phyloP scores from a whole-genome alignment of 257 asterid genomes.

The Cinchona pubescens region DNA sequence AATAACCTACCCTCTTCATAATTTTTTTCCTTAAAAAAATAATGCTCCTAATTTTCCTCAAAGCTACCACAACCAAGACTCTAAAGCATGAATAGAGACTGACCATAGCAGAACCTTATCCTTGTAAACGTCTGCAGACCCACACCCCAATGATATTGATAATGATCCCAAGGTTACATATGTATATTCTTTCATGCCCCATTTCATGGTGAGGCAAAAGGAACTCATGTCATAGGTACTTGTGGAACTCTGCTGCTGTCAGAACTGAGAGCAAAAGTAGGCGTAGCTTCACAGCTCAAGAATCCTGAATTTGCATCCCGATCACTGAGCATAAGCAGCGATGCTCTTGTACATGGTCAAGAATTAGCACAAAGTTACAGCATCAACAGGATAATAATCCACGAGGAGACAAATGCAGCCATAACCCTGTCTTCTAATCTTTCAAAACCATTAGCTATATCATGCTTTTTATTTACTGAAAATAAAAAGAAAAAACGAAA shows the following conservation, averaged over 20 bases:
- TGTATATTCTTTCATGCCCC: background rate
- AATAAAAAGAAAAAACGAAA: background rate
- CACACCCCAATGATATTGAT: background rate
- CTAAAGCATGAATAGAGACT: background rate
- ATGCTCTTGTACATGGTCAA: background rate
- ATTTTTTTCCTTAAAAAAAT: too few relatives aligned
- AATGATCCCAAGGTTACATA: background rate
- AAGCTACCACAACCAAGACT: background rate
- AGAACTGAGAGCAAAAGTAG: background rate
- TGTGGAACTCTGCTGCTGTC: background rate
- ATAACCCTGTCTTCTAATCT: background rate
- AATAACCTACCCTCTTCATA: too few relatives aligned
- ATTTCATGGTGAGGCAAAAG: background rate
- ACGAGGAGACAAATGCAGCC: conserved; percentile 4
- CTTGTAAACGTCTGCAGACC: background rate
- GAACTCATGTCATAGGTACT: background rate
- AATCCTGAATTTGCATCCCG: background rate
- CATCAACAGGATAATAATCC: background rate
- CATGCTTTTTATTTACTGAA: background rate
- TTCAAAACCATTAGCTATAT: conserved; percentile 4
- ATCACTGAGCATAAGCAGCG: conserved; percentile 2
- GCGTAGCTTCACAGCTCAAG: background rate
- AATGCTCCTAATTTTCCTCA: background rate
- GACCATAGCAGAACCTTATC: background rate
- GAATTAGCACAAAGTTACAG: background rate